These are phyloP conservation scores for Wallacemonas rigidus DNA, from an alignment of 208 protist species.

Conservation along the genomic window DNA sequence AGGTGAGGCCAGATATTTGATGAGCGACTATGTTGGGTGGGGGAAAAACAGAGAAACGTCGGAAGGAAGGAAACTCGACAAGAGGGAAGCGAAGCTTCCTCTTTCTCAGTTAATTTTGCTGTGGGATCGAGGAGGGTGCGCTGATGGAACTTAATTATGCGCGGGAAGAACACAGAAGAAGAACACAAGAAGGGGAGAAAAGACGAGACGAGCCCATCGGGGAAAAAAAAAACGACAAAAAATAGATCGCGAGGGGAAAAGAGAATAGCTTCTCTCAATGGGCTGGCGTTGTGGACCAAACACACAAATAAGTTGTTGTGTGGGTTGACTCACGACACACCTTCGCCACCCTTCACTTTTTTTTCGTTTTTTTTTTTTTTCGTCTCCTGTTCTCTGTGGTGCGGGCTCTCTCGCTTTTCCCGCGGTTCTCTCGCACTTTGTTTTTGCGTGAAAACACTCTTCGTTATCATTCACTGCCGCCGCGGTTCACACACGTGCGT, in stretches of 20 bases:
- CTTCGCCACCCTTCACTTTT: not conserved
- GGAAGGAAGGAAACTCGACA: slow-evolving; percentile 14
- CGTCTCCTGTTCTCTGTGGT: not conserved
- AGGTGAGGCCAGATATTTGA: not conserved
- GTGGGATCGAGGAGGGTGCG: not conserved
- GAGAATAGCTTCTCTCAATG: too few species aligned
- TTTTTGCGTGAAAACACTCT: not conserved
- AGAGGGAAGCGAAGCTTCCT: slow-evolving; percentile 14
- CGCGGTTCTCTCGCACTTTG: not conserved
- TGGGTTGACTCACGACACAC: too few species aligned
- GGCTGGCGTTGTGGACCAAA: too few species aligned
- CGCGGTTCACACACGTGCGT: not conserved
- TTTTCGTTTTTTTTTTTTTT: slow-evolving; percentile 16
- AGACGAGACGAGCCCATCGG: not conserved
- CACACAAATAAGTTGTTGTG: too few species aligned
- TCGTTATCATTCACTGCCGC: slow-evolving; percentile 9
- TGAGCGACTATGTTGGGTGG: slow-evolving; percentile 6
- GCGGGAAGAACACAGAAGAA: not conserved
- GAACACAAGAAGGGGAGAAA: not conserved
- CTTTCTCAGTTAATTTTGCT: slow-evolving; percentile 16
- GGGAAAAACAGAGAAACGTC: not conserved
- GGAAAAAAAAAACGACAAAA: slow-evolving; percentile 16
- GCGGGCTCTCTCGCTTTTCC: too few species aligned
- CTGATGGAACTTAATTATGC: not conserved
- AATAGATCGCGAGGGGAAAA: not conserved